Evolutionary conservation across 805 yeast species (phyloP).

Genomic region (fission yeast (Schizosaccharomyces pombe)): DNA sequence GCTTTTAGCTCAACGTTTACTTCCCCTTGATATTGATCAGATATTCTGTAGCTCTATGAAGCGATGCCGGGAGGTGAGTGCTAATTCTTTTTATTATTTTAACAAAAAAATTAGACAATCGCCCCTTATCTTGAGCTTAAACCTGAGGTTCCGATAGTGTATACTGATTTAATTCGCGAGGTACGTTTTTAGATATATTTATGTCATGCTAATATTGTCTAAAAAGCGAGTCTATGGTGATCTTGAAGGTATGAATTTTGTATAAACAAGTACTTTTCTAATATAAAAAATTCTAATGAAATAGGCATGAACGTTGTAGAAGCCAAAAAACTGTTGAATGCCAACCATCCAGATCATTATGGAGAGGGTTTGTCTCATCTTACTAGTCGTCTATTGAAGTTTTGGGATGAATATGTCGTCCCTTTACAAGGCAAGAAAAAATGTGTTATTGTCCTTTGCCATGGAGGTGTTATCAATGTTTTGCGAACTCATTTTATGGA

Average conservation of each 20-base stretch:
- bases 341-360: neutral
- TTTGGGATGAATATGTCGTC: neutral
- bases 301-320: neutral
- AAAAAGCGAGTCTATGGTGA: neutral
- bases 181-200: neutral
- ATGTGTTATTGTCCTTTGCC: neutral
- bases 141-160: neutral
- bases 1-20: neutral
- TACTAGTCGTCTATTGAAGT: neutral
- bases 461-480: constrained; percentile 2
- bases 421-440: neutral
- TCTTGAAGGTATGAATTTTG: neutral
- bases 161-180: neutral
- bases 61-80: neutral
- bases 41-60: neutral
- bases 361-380: neutral
- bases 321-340: neutral
- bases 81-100: neutral
- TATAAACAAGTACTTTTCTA: neutral
- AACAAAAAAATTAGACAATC: neutral
- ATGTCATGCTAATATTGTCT: neutral
- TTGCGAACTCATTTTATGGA: neutral
- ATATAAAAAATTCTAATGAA: neutral
- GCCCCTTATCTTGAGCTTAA: neutral
- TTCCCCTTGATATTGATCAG: neutral